A percentile compares a stretch with the other conserved stretches of the same genome.
Evolutionary conservation across 352 stramenopile species (phyloP).

Genomic region (Globisporangium lucens): DNA sequence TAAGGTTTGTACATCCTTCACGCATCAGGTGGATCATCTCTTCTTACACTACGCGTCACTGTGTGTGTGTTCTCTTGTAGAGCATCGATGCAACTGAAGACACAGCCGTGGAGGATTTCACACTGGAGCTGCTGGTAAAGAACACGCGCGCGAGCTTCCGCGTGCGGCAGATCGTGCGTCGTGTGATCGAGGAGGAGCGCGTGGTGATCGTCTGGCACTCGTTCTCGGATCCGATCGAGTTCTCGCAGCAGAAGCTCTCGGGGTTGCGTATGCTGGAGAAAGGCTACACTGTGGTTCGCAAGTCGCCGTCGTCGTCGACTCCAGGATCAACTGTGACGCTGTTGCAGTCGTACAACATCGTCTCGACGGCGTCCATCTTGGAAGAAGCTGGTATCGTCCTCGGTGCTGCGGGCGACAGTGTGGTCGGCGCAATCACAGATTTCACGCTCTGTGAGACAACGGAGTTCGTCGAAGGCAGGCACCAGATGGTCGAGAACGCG

Average conservation of each 20-base stretch:
- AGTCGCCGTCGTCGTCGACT: constrained; percentile 15
- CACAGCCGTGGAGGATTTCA: constrained; percentile 55
- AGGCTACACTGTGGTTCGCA: constrained; percentile 49
- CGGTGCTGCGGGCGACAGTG: neutral
- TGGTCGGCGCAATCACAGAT: constrained; percentile 26
- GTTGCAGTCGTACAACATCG: constrained; percentile 41
- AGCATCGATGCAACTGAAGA: constrained; percentile 25
- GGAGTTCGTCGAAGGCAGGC: constrained; percentile 21
- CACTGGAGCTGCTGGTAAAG: constrained; percentile 47
- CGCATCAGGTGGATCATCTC: neutral
- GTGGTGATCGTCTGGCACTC: constrained; percentile 60
- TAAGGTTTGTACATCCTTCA: neutral
- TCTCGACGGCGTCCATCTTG: constrained; percentile 17
- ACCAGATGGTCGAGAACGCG: constrained; percentile 49
- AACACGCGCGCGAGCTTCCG: constrained; percentile 42
- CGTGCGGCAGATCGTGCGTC: constrained; percentile 54
- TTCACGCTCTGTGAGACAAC: constrained; percentile 37
- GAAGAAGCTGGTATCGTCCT: neutral
- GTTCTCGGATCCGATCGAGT: constrained; percentile 57
- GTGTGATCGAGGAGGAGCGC: constrained; percentile 48
- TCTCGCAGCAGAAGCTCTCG: constrained; percentile 34
- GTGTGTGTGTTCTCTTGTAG: neutral
- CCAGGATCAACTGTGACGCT: constrained; percentile 18
- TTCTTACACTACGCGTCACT: neutral
- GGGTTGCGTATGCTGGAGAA: constrained; percentile 53